Conservation (phyloP, 768 basidiomycete genomes). For the Crassisporium funariophilum region DNA sequence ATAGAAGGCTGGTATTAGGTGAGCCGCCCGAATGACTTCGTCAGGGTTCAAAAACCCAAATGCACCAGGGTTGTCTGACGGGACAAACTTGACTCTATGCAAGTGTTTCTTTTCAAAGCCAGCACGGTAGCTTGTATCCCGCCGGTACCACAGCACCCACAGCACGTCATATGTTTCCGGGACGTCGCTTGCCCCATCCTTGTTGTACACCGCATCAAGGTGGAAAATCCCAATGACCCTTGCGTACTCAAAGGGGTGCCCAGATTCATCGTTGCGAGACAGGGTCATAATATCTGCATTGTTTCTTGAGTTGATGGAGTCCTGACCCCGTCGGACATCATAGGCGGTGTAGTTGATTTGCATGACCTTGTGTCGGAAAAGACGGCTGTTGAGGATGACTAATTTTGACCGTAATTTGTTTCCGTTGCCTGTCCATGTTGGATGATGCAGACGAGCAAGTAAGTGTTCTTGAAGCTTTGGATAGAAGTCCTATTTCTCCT, state of each 20-base stretch:
- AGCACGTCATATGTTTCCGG: slow-evolving; percentile 25
- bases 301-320: slow-evolving; percentile 31
- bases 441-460: too few species aligned
- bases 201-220: slow-evolving; percentile 11
- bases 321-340: slow-evolving; percentile 35
- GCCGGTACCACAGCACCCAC: slow-evolving; percentile 29
- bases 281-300: slow-evolving; percentile 31
- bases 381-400: too few species aligned
- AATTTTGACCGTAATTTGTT: too few species aligned
- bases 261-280: background rate
- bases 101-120: slow-evolving; percentile 24
- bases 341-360: slow-evolving; percentile 43
- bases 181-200: background rate
- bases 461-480: too few species aligned
- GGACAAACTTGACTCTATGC: slow-evolving; percentile 29
- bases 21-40: slow-evolving; percentile 31
- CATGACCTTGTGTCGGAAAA: slow-evolving; percentile 26
- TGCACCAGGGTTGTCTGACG: slow-evolving; percentile 18
- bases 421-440: too few species aligned
- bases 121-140: slow-evolving; percentile 9
- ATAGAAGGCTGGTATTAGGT: slow-evolving; percentile 40
- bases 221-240: slow-evolving; percentile 29
- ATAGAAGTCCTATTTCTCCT: too few species aligned
- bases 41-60: slow-evolving; percentile 46
- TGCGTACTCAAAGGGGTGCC: slow-evolving; percentile 8